Base-by-base conservation (phyloP, 768 basidiomycete genomes). In the Rhodosporidiobolus odoratus region DNA sequence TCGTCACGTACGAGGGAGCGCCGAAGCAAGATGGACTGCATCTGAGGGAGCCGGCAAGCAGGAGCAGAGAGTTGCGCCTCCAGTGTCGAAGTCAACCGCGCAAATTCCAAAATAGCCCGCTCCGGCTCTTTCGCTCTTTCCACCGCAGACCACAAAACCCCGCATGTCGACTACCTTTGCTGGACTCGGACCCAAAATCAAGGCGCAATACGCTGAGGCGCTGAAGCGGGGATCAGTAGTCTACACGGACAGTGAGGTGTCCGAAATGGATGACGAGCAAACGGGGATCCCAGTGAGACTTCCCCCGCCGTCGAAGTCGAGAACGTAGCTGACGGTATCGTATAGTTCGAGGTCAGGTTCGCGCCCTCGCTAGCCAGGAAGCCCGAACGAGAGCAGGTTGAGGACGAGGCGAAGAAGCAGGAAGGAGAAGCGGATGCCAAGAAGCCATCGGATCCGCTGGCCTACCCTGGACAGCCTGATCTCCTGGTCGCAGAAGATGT, bases 331-430 rank as follows among this genome's bases (percentile, higher is more conserved):
- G 48, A 60, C 41, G 53, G 17, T 30, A 8, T 41, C 48, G 53
- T 53, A 17, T 76, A 96, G 94, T 96, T 90, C 79, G 85, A 95
- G 80, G 85, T 97, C 66, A 84, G 89, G 69, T 80, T 90, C 48
- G 96, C 92, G 75, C 89, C 91, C 19, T 89, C 92, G 0, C 81
- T 97, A 50, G 87, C 88, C 75, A 84, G 90, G 76, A 97, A 96
- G 79, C 85, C 87, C n/a, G n/a, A 82, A 81, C 62, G 78, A 50
- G n/a, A n/a, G n/a, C n/a, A 79, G 17, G 74, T 65, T 65, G 72
- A 80, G 71, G 50, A 45, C 34, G 50, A 77, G 38, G 78, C 23
- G 48, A 25, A 13, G 21, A 50, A 25, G 48, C 21, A 50, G 12
- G 48, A 50, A n/a, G n/a, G n/a, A n/a, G n/a, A n/a, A n/a, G n/a